Evolutionary conservation across 345 rosid genomes (phyloP).

Genomic region (Rhodomyrtus tomentosa): DNA sequence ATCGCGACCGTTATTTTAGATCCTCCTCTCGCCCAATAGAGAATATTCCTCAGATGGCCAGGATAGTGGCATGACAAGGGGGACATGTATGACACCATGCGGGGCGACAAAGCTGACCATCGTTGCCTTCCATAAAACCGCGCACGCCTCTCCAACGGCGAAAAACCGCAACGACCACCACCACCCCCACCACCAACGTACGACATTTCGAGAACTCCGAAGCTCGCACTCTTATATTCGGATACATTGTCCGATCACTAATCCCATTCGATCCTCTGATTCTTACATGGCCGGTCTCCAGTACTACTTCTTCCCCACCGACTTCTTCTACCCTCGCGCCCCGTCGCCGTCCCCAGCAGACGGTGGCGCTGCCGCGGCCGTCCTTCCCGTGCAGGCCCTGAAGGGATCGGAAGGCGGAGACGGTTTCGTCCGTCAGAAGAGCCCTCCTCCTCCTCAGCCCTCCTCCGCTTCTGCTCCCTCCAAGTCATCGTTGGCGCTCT

Average conservation of each 20-base stretch:
- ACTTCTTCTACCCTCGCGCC: conserved; percentile 11
- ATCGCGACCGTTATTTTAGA: neutral
- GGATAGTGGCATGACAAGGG: neutral
- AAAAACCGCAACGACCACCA: neutral
- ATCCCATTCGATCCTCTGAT: neutral
- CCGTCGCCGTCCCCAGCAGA: neutral
- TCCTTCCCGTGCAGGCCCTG: neutral
- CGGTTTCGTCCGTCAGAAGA: neutral
- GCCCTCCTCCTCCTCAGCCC: neutral
- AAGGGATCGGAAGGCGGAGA: neutral
- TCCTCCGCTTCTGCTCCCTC: neutral
- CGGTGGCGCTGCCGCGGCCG: neutral
- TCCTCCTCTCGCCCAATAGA: neutral
- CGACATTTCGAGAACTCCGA: neutral
- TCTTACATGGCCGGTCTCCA: conserved; percentile 12
- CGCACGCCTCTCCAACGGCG: neutral
- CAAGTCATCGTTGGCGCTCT: neutral
- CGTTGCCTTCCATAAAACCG: neutral
- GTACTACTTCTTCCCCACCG: conserved; percentile 14
- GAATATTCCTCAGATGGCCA: neutral
- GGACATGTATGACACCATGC: neutral
- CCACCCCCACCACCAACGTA: neutral
- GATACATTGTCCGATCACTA: neutral
- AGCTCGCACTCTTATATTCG: neutral
- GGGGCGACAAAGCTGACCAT: neutral